phyloP scores from a whole-genome alignment of 352 stramenopile species.

The Pythium monospermum region DNA sequence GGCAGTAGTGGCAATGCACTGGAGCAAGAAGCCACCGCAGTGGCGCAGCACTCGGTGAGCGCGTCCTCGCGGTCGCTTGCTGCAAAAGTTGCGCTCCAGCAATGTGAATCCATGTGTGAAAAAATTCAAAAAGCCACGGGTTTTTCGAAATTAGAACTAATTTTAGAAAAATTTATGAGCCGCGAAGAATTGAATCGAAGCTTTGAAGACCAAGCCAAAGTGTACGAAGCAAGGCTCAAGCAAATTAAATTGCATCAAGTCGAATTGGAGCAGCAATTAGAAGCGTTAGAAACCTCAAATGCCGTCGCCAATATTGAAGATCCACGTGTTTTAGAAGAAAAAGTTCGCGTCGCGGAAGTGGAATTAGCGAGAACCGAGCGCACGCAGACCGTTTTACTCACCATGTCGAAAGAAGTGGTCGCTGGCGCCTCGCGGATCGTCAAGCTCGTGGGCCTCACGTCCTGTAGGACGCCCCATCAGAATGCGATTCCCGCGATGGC shows the following conservation, averaged over 20 bases:
- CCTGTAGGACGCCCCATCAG: slow-evolving; percentile 50
- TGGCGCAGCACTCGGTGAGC: slow-evolving; percentile 27
- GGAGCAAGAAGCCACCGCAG: slow-evolving; percentile 19
- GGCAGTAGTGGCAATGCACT: slow-evolving; percentile 19
- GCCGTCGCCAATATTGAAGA: slow-evolving; percentile 44
- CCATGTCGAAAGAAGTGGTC: slow-evolving; percentile 74
- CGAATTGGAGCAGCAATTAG: slow-evolving; percentile 68
- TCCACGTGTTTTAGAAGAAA: slow-evolving; percentile 62
- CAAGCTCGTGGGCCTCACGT: slow-evolving; percentile 72
- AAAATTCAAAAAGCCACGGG: slow-evolving; percentile 81
- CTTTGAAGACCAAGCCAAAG: slow-evolving; percentile 77
- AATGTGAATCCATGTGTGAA: slow-evolving; percentile 78
- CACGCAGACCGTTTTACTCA: slow-evolving; percentile 58
- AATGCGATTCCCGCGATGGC: slow-evolving; percentile 49
- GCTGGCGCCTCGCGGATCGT: slow-evolving; percentile 58
- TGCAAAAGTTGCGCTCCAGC: slow-evolving; percentile 69
- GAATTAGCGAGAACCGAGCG: slow-evolving; percentile 61
- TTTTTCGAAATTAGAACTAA: slow-evolving; percentile 69
- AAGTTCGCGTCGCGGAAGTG: slow-evolving; percentile 62
- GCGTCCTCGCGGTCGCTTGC: slow-evolving; percentile 49
- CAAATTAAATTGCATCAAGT: slow-evolving; percentile 72
- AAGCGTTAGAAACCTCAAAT: slow-evolving; percentile 62
- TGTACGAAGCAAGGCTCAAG: slow-evolving; percentile 75
- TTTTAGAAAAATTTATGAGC: slow-evolving; percentile 75
- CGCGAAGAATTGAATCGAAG: slow-evolving; percentile 73